A percentile compares a stretch with the other conserved stretches of the same genome.
phyloP scores from a whole-genome alignment of 768 basidiomycete genomes.

The Lactifluus subvellereus region DNA sequence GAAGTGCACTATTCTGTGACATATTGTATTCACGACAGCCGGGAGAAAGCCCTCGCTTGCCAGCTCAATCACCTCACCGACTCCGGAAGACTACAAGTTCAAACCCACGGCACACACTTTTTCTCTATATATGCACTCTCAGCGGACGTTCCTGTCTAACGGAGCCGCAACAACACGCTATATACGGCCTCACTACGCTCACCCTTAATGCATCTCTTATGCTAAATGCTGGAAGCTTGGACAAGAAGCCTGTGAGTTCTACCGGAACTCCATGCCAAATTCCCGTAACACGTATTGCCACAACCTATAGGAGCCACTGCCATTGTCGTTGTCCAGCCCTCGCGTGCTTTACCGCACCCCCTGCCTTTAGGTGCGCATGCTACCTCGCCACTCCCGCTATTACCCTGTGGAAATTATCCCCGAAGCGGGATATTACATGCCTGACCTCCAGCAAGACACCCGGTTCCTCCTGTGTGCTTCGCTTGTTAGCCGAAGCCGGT shows the following conservation, averaged over 20 bases:
- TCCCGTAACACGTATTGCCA: neutral
- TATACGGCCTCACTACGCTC: neutral
- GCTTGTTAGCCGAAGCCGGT: constrained; percentile 65
- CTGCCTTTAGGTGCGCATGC: neutral
- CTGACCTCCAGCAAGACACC: constrained; percentile 33
- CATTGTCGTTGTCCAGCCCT: neutral
- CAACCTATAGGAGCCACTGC: neutral
- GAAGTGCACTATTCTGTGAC: neutral
- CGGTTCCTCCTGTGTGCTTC: constrained; percentile 43
- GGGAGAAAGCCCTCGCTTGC: neutral
- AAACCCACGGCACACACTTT: neutral
- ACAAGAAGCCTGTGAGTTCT: neutral
- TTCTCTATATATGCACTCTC: neutral
- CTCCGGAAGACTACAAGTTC: neutral
- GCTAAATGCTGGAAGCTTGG: neutral
- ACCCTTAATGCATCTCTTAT: neutral
- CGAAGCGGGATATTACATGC: constrained; percentile 45
- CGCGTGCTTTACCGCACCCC: no score
- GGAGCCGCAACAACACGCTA: neutral
- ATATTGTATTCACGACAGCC: neutral
- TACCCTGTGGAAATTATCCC: constrained; percentile 65
- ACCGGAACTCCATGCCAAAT: neutral
- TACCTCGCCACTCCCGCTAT: neutral
- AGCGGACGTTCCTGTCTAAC: neutral
- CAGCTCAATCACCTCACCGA: neutral